Evolutionary conservation across 108 stramenopile genomes (phyloP), one percentile per base, ranked within the genome.

Genomic region (Nitzschia palea): DNA sequence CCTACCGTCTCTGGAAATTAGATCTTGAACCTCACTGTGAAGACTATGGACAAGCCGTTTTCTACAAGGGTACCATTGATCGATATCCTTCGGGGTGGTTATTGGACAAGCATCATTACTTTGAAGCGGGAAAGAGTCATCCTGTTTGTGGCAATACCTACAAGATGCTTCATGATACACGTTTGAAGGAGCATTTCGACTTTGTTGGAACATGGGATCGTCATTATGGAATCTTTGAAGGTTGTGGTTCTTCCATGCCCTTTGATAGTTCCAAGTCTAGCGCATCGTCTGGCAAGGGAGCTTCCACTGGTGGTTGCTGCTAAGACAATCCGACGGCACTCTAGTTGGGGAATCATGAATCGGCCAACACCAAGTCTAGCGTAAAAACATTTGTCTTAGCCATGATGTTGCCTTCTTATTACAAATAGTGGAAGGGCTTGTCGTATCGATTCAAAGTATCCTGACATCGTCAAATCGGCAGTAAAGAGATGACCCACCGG

Each of bases 81-180:
- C 66, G 91, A 48, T 82, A 78, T 63, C 84, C 85, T 33, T 80
- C 83, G 20, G 87, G 79, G 25, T 98, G 93, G 87, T 66, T 78
- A 50, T 80, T 98, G 44, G 98, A 97, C 85, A 89, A 94, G 62
- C 89, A 93, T 77, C 96, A 97, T 76, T 78, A 68, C 64, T 91
- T 98, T 68, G 91, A 97, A 55, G 80, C 83, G 34, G 96, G 96
- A 10, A 89, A 91, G 62, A 76, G 95, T 6, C 83, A 90, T 58
- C 86, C 93, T 10, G 98, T 98, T 17, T 97, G 98, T 82, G 96
- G 98, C 3, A 98, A 98, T 78, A 97, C 96, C 1, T 92, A 79
- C 70, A 87, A 84, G 51, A 98, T 97, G 97, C 71, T 97, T 43
- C 34, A 90, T 44, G 77, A 94, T 47, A 87, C 93, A 0, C 69